Evolutionary conservation across 2,329 filamentous ascomycete genomes (phyloP).

Genomic region (Emmonsiellopsis sp.): DNA sequence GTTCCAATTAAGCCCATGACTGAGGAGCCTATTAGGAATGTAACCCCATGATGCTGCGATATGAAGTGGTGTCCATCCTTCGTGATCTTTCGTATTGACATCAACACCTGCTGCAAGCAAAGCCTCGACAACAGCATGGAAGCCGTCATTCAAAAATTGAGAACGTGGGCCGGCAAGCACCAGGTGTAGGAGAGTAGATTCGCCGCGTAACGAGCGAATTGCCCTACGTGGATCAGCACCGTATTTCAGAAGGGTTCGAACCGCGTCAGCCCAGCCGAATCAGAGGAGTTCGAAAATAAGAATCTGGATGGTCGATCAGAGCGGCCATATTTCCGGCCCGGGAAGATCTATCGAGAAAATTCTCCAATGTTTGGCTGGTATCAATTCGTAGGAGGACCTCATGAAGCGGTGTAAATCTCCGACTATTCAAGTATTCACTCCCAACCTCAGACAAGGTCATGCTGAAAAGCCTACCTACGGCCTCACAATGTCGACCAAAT

Average conservation of each 20-base stretch:
- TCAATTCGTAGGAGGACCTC: slow-evolving; percentile 1
- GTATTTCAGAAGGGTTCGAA: slow-evolving; percentile 1
- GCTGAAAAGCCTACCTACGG: too few relatives aligned
- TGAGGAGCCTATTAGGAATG: neutral
- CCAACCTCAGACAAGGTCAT: neutral
- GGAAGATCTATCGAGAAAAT: slow-evolving; percentile 1
- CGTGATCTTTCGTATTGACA: slow-evolving; percentile 4
- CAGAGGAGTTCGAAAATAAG: slow-evolving; percentile 1
- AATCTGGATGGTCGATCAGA: slow-evolving; percentile 1
- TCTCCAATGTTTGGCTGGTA: neutral
- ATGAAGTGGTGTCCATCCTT: slow-evolving; percentile 5
- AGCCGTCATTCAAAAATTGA: neutral
- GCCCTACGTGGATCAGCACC: slow-evolving; percentile 2
- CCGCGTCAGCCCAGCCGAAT: neutral
- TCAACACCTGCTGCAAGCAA: slow-evolving; percentile 1
- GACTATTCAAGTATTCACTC: slow-evolving; percentile 1
- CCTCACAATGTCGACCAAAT: too few relatives aligned
- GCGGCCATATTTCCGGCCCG: neutral
- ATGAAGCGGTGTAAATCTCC: slow-evolving; percentile 1
- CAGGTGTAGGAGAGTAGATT: slow-evolving; percentile 6
- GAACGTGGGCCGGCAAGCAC: neutral
- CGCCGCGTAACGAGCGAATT: neutral
- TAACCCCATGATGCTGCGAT: slow-evolving; percentile 5
- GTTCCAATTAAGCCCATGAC: neutral
- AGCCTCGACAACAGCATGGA: slow-evolving; percentile 1